Conservation (phyloP, 1,139 yeast species). For the Blastobotrys proliferans region DNA sequence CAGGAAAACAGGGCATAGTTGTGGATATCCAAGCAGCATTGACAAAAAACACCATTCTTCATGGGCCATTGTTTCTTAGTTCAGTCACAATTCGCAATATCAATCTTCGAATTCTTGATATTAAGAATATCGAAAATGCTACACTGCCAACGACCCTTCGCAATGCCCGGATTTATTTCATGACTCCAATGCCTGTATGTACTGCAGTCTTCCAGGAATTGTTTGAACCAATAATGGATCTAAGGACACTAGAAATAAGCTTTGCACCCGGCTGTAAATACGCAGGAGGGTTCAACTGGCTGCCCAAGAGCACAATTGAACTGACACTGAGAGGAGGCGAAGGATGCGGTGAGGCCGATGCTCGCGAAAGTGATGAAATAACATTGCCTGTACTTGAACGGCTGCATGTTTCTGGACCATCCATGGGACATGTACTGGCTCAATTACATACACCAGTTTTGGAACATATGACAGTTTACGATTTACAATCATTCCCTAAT, state of each 20-base stretch:
- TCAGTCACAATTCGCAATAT: background rate
- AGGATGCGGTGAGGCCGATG: background rate
- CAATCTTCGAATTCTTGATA: background rate
- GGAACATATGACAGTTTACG: background rate
- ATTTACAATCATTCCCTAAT: too few species aligned
- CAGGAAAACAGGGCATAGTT: background rate
- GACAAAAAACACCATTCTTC: background rate
- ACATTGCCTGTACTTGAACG: background rate
- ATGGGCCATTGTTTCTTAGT: background rate
- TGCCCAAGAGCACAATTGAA: background rate
- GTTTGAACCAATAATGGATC: constrained; percentile 1
- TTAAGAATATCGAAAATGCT: too few species aligned
- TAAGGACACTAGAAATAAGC: background rate
- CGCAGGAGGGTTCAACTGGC: constrained; percentile 1
- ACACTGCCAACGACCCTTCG: too few species aligned
- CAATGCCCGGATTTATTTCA: too few species aligned
- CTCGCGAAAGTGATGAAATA: too few species aligned
- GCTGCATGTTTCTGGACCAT: background rate
- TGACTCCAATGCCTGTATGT: too few species aligned
- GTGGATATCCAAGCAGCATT: background rate
- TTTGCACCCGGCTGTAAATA: constrained; percentile 1
- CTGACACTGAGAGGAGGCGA: background rate
- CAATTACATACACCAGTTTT: background rate
- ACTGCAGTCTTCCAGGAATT: constrained; percentile 1
- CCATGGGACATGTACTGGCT: background rate